Conservation (phyloP, 2,329 filamentous ascomycete genomes). For the Penicillium thymicola region DNA sequence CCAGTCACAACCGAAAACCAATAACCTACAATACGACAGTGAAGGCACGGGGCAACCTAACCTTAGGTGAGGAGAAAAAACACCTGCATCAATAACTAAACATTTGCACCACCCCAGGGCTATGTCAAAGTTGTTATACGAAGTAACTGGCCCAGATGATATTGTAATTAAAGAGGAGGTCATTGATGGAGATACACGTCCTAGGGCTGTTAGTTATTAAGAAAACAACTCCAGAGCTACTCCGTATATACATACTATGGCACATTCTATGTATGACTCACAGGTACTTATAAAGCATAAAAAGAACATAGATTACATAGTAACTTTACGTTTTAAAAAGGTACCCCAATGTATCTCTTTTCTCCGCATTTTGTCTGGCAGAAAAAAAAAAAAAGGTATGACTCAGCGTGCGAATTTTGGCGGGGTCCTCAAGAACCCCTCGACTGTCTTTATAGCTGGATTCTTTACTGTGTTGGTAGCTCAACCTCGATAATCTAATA, state of each 20-base stretch:
- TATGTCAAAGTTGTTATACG: background rate
- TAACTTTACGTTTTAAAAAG: background rate
- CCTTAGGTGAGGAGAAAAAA: background rate
- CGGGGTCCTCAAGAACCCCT: constrained; percentile 12
- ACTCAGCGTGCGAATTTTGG: constrained; percentile 24
- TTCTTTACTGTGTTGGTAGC: constrained; percentile 1
- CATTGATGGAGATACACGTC: background rate
- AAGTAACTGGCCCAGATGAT: background rate
- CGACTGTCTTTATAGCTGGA: background rate
- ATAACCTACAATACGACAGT: background rate
- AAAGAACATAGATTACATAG: background rate
- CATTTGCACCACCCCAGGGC: background rate
- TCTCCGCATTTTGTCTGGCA: constrained; percentile 18
- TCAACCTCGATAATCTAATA: constrained; percentile 9
- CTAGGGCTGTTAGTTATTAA: background rate
- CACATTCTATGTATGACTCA: background rate
- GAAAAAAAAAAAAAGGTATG: constrained; percentile 21
- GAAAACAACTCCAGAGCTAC: background rate
- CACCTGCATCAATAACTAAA: background rate
- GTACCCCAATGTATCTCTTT: background rate
- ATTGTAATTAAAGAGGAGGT: background rate
- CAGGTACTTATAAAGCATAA: background rate
- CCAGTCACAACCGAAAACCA: background rate
- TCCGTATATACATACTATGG: background rate
- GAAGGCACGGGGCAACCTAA: background rate